Percentiles rank a stretch among this genome's conserved stretches.
These are phyloP conservation scores for Skeletonema marinoi DNA, from an alignment of 108 stramenopile species.

Conservation along the genomic window DNA sequence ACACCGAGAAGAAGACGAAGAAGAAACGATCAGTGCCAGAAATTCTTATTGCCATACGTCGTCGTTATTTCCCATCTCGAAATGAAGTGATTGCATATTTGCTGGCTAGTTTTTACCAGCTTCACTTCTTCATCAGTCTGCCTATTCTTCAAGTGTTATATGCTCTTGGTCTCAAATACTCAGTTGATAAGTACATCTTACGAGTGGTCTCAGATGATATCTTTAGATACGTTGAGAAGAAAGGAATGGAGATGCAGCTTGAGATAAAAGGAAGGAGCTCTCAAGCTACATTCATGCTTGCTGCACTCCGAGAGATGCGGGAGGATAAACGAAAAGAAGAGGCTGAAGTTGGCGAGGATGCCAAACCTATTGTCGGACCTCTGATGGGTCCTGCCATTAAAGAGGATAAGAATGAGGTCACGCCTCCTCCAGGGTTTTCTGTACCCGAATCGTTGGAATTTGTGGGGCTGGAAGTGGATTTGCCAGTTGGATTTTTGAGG, in stretches of 20 bases:
- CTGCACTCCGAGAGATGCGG: constrained; percentile 74
- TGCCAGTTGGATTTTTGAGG: constrained; percentile 77
- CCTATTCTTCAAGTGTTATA: constrained; percentile 68
- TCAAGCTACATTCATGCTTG: constrained; percentile 81
- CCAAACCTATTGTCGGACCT: constrained; percentile 54
- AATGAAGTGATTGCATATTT: constrained; percentile 61
- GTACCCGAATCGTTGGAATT: constrained; percentile 67
- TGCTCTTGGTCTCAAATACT: constrained; percentile 41
- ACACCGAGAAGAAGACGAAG: constrained; percentile 10
- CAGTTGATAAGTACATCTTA: constrained; percentile 67
- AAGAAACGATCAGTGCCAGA: constrained; percentile 4
- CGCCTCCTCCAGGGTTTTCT: constrained; percentile 51
- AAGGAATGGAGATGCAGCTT: constrained; percentile 88
- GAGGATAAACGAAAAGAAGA: constrained; percentile 52
- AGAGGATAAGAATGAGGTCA: constrained; percentile 60
- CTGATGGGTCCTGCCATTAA: constrained; percentile 70
- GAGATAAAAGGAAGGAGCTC: constrained; percentile 47
- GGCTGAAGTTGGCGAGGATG: constrained; percentile 37
- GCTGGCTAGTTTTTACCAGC: constrained; percentile 50
- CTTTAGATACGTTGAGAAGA: constrained; percentile 76
- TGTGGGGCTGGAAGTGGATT: constrained; percentile 75
- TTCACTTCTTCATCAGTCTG: constrained; percentile 65
- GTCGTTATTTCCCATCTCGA: constrained; percentile 43
- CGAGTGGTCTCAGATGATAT: constrained; percentile 71
- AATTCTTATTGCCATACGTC: constrained; percentile 6